These are phyloP conservation scores for Fusarium globosum DNA, from an alignment of 2,329 filamentous ascomycete genomes.

Conservation along the genomic window DNA sequence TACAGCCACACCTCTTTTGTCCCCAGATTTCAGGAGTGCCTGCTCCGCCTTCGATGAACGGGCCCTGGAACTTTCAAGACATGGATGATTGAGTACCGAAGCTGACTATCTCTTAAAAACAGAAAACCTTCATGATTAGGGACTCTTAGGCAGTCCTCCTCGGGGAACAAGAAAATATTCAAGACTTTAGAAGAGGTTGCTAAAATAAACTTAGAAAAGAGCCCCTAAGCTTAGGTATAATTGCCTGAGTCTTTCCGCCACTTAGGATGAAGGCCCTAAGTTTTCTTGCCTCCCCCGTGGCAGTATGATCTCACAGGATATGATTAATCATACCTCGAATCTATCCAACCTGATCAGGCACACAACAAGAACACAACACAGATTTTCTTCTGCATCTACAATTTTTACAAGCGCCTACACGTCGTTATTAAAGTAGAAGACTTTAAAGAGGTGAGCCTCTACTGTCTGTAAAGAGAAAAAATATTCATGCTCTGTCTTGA, in stretches of 20 bases:
- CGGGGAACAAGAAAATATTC: not conserved
- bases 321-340: conserved; percentile 2
- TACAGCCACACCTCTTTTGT: conserved; percentile 34
- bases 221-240: not conserved
- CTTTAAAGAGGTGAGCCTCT: not conserved
- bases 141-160: not conserved
- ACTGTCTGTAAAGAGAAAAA: not conserved
- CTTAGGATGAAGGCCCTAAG: not conserved
- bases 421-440: not conserved
- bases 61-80: conserved; percentile 13
- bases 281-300: not conserved
- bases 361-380: not conserved
- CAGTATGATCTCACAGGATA: conserved; percentile 1
- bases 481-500: not conserved
- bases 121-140: not conserved
- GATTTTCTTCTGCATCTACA: not conserved
- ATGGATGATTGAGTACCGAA: conserved; percentile 25
- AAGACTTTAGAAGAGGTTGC: not conserved
- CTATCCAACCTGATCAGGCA: not conserved
- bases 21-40: conserved; percentile 46
- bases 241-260: not conserved
- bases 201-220: not conserved
- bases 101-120: conserved; percentile 2
- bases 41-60: conserved; percentile 28
- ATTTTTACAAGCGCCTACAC: not conserved